Base-by-base conservation (phyloP, 2,329 filamentous ascomycete species). In the Fusarium lateritium region DNA sequence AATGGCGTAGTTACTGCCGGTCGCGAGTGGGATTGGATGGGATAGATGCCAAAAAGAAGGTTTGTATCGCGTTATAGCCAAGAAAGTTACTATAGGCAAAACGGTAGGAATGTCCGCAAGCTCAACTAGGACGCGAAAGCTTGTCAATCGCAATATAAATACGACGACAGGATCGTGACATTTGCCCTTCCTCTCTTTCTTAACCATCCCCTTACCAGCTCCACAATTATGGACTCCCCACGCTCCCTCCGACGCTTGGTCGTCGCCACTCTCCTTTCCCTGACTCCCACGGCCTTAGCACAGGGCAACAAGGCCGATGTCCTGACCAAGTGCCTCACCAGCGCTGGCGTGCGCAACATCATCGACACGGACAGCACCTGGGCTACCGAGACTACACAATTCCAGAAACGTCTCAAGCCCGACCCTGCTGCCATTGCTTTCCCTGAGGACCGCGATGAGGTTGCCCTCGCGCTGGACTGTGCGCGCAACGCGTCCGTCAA, bases 361-460 rank as follows among this genome's bases (percentile, higher is more conserved):
- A 46, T 74, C 13, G 49, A 70, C 26, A 57, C 62, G 5, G 72
- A 74, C 19, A 62, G 49, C 26, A 60, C 61, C 15, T 74, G 70
- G 67, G 59, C 45, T 17, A 7, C 24, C 5, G 72, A 71, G 47
- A 64, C 62, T 3, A 38, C 47, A 3, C 56, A 59, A 55, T 74
- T 73, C 55, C 72, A 74, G 43, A 73, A 72, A 21, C 68, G 72
- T 5, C 21, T 74, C 19, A 62, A 52, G 39, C 56, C 72, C 1
- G 42, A 74, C 10, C 72, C 72, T 3, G 72, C 71, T 1, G 62
- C 65, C 13, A 67, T 74, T 11, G 68, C 72, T 0, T 74, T 74
- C 21, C 72, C 72, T 0, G 60, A 69, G 22, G 56, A 57, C 22
- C 61, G 55, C 3, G 72, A 74, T 38, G 13, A 74, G 19, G 47